Base-by-base conservation (phyloP, 2,329 filamentous ascomycete species). In the Colletotrichum cordylinicola region DNA sequence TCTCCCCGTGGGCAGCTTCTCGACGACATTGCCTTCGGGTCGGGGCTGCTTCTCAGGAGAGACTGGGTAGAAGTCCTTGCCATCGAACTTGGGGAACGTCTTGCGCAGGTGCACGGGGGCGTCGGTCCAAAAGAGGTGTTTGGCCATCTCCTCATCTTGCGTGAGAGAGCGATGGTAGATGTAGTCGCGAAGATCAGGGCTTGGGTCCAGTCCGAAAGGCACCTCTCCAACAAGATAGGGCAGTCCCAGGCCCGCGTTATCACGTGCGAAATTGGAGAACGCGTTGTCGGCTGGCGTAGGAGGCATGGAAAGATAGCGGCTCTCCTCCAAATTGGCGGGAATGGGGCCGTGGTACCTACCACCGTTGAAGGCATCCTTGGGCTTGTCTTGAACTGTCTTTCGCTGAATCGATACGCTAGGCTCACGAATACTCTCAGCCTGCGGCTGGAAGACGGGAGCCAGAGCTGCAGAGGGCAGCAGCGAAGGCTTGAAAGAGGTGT, bases 41-140 rank as follows among this genome's bases (percentile, higher is more conserved):
- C 56, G 64, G 61, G 77, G 35, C 75, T 82, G 79, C 80, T 89
- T 90, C 67, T 77, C 81, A 2, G 90, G 90, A 1, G 91, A 92
- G 4, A 90, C 84, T 35, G 89, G 90, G 77, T 92, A 93, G 78
- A 93, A 93, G 80, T 93, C 88, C 80, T 91, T 92, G 29, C 92
- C 91, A 78, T 93, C 91, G 78, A 91, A 93, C 81, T 91, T 93
- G 39, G 91, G 91, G 55, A 93, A 83, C 3, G 90, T 90, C 39
- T 84, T 86, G 65, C 88, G 85, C 15, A 86, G 85, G 77, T 88
- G 86, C 35, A 83, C 86, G 56, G 91, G 87, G 18, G 89, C 88
- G 58, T 90, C 88, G 12, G 90, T 91, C 90, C 91, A 93, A 80
- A 92, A 93, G 77, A 92, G 83, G 77, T 89, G 87, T 60, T 91